Percentiles rank a stretch among this genome's conserved stretches.
Conservation (phyloP, 1,284 basidiomycete species). For the Austropuccinia psidii region DNA sequence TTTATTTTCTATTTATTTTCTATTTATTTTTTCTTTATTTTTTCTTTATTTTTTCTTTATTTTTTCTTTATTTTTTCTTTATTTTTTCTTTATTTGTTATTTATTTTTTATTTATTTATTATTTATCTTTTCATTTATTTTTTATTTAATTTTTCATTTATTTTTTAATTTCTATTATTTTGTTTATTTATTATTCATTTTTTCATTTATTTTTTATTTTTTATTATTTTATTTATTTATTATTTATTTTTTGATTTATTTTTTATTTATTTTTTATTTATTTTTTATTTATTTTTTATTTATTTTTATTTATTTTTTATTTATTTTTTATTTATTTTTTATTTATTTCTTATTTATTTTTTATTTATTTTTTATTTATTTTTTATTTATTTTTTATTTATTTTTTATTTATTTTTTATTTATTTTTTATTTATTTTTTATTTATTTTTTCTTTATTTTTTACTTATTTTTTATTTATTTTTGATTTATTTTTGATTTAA, state of each 20-base stretch:
- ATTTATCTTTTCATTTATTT: neutral
- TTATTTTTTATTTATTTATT: neutral
- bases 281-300: neutral
- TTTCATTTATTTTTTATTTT: neutral
- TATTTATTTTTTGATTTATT: neutral
- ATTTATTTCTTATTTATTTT: neutral
- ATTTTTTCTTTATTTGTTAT: neutral
- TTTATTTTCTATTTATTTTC: neutral
- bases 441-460: neutral
- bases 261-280: neutral
- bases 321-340: neutral
- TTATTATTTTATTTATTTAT: neutral
- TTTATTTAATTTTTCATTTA: neutral
- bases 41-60: neutral
- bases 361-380: neutral
- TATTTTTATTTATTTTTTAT: neutral
- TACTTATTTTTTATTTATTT: neutral
- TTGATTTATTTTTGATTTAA: neutral
- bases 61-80: neutral
- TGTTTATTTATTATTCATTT: neutral
- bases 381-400: neutral
- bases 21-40: neutral
- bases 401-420: neutral
- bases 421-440: neutral
- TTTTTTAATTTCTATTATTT: neutral